These are phyloP conservation scores for Chytriomyces confervae DNA, from an alignment of 192 early-diverging fungal species.

Conservation along the genomic window DNA sequence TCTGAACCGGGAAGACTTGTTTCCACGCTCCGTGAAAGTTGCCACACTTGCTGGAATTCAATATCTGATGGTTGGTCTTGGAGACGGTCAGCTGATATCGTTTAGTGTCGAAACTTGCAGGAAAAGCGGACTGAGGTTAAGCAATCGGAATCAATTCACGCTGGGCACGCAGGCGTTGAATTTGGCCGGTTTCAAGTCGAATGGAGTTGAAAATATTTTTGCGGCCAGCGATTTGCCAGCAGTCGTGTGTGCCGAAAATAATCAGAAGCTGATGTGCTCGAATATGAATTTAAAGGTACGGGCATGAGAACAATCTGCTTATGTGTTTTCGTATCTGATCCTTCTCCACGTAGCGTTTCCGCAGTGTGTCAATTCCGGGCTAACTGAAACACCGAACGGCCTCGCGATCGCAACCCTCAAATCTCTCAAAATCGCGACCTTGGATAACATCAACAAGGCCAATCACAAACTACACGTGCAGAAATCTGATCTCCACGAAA, in stretches of 20 bases:
- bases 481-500: conserved; percentile 66
- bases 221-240: conserved; percentile 83
- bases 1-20: conserved; percentile 33
- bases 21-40: conserved; percentile 70
- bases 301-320: not conserved
- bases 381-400: conserved; percentile 17
- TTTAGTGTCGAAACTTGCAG: conserved; percentile 60
- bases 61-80: conserved; percentile 81
- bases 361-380: conserved; percentile 27
- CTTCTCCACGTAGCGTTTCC: not conserved
- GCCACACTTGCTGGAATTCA: conserved; percentile 64
- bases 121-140: conserved; percentile 25
- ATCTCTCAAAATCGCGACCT: conserved; percentile 70
- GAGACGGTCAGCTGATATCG: conserved; percentile 84
- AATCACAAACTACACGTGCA: conserved; percentile 90
- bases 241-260: conserved; percentile 65
- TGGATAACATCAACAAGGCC: conserved; percentile 85
- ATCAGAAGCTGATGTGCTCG: conserved; percentile 78
- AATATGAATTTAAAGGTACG: conserved; percentile 83
- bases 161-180: conserved; percentile 79
- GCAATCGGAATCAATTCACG: conserved; percentile 64
- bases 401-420: conserved; percentile 71
- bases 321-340: no score
- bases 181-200: conserved; percentile 59
- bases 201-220: conserved; percentile 67